Conservation (phyloP, 164 flowering plant species). For the Nelumbo lutea region DNA sequence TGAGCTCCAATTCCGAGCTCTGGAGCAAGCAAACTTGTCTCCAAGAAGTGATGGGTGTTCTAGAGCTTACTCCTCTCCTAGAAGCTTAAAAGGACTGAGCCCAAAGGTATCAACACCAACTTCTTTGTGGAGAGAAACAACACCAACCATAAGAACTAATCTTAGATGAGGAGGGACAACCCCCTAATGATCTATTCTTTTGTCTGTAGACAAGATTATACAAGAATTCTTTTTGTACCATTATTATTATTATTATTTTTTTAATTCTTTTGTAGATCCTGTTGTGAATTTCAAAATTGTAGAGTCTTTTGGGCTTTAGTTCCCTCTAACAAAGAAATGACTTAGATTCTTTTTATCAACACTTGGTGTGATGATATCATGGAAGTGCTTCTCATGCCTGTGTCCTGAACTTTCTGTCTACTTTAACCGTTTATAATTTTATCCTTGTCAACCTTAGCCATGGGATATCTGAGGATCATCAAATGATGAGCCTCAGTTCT, state of each 20-base stretch:
- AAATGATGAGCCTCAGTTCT: no score
- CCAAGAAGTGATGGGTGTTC: slow-evolving; percentile 45
- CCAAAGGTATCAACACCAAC: slow-evolving; percentile 12
- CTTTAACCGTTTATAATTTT: no score
- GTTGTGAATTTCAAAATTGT: slow-evolving; percentile 7
- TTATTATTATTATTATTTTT: neutral
- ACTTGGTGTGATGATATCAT: no score
- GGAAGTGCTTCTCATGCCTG: no score
- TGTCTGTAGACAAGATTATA: slow-evolving; percentile 9
- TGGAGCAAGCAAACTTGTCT: slow-evolving; percentile 70
- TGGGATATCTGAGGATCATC: no score
- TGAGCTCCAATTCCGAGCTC: slow-evolving; percentile 53
- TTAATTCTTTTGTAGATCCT: slow-evolving; percentile 13
- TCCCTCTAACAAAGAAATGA: slow-evolving; percentile 13
- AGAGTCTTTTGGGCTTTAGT: slow-evolving; percentile 8
- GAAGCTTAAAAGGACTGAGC: slow-evolving; percentile 11
- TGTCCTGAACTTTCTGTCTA: no score
- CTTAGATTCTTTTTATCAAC: no score
- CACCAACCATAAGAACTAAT: neutral
- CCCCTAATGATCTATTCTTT: slow-evolving; percentile 8
- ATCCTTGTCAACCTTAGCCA: no score
- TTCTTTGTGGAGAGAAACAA: slow-evolving; percentile 17
- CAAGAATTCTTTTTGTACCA: slow-evolving; percentile 5
- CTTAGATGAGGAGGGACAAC: slow-evolving; percentile 3
- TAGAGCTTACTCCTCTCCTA: slow-evolving; percentile 23